A percentile compares a stretch with the other conserved stretches of the same genome.
Evolutionary conservation across 78 protist genomes (phyloP).

Genomic region (slime mould (Dictyostelium discoideum)): DNA sequence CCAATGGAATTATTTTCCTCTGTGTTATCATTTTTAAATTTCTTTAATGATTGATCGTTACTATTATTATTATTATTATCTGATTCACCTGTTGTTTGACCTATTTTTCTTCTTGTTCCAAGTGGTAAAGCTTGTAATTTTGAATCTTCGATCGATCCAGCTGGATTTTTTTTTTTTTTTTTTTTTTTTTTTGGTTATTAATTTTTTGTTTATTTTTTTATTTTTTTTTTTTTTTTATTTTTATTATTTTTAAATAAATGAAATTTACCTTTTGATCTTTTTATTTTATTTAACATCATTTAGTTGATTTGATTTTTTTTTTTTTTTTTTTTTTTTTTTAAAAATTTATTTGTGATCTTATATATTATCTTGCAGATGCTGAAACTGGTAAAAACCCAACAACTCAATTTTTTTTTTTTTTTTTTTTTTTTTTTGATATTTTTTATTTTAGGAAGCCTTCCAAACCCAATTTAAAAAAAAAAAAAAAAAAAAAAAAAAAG

Average conservation of each 20-base stretch:
- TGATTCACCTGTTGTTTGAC: neutral
- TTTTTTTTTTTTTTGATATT: no score
- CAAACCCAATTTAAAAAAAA: no score
- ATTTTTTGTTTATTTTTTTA: neutral
- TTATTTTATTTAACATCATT: neutral
- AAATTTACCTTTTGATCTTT: neutral
- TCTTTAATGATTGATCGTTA: neutral
- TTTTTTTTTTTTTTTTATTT: neutral
- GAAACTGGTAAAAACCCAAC: no score
- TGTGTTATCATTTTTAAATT: neutral
- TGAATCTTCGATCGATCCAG: neutral
- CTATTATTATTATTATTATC: neutral
- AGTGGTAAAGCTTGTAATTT: neutral
- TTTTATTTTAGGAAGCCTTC: no score
- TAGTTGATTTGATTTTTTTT: neutral
- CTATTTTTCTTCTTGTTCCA: conserved; percentile 1
- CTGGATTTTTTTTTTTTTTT: neutral
- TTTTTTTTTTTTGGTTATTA: neutral
- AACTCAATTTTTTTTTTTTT: no score
- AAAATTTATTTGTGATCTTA: neutral
- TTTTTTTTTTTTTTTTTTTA: neutral
- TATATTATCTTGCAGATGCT: no score
- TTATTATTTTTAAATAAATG: no score
- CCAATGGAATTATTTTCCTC: neutral
- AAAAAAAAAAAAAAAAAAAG: no score